phyloP scores from a whole-genome alignment of 352 stramenopile species.

The Pythium guiyangense region DNA sequence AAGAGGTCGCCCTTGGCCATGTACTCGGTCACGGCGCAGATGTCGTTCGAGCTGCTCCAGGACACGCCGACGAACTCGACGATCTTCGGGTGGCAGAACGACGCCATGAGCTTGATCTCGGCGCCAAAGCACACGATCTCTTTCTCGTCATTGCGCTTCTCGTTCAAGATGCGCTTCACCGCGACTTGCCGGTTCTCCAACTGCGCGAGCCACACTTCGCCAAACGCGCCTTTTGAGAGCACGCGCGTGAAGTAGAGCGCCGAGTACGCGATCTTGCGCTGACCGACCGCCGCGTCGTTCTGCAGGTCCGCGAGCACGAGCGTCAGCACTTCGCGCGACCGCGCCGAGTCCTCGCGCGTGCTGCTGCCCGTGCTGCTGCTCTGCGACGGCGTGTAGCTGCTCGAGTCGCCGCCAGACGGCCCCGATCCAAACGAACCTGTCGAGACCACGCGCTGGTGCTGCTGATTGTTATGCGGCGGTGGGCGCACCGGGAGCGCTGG shows the following conservation, averaged over 20 bases:
- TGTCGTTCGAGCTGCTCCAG: conserved; percentile 63
- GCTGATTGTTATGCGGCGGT: not conserved
- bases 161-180: conserved; percentile 76
- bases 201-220: conserved; percentile 82
- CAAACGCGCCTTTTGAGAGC: conserved; percentile 81
- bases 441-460: not conserved
- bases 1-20: conserved; percentile 77
- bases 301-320: conserved; percentile 73
- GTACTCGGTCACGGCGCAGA: conserved; percentile 81
- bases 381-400: conserved; percentile 13
- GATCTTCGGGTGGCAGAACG: conserved; percentile 78
- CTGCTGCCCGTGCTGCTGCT: conserved; percentile 9
- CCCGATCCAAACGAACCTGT: not conserved
- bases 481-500: not conserved
- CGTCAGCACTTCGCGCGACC: conserved; percentile 38
- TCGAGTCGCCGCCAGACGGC: conserved; percentile 9
- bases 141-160: conserved; percentile 79
- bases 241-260: conserved; percentile 82
- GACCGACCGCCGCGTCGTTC: conserved; percentile 42
- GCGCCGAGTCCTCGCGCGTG: conserved; percentile 22
- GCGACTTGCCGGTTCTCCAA: conserved; percentile 75
- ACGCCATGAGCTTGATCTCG: conserved; percentile 86
- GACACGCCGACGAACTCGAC: conserved; percentile 76
- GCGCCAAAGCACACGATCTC: conserved; percentile 82
- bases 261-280: conserved; percentile 59